Conservation (phyloP, 2,329 filamentous ascomycete genomes). For the Pseudopyrenochaeta lycopersici region DNA sequence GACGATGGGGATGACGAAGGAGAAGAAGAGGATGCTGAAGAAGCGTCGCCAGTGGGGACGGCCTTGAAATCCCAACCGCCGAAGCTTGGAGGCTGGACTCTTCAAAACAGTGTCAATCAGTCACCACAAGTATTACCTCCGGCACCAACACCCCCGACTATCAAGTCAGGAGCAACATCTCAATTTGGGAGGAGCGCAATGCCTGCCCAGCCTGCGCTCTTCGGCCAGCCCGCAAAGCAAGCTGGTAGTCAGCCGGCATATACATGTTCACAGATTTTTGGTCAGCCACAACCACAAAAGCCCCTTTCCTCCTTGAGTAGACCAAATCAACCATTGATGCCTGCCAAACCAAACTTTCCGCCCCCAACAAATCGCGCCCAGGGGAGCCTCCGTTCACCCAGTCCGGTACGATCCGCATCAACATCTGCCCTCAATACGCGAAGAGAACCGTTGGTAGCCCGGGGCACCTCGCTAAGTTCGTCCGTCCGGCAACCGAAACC, state of each 20-base stretch:
- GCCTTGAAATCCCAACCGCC: conserved; percentile 24
- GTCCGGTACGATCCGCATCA: conserved; percentile 69
- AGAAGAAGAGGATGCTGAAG: conserved; percentile 55
- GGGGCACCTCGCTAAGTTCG: conserved; percentile 41
- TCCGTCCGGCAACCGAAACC: conserved; percentile 45
- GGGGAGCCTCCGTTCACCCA: conserved; percentile 75
- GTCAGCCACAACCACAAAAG: conserved; percentile 21
- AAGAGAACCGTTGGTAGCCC: conserved; percentile 42
- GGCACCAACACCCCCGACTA: conserved; percentile 43
- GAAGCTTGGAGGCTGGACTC: conserved; percentile 16
- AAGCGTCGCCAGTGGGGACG: conserved; percentile 43
- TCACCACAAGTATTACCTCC: conserved; percentile 37
- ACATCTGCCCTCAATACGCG: conserved; percentile 54
- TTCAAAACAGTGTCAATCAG: conserved; percentile 33
- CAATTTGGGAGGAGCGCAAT: conserved; percentile 27
- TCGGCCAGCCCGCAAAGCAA: conserved; percentile 21
- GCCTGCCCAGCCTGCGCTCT: conserved; percentile 28
- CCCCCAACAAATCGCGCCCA: conserved; percentile 56
- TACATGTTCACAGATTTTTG: conserved; percentile 24
- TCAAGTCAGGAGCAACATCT: conserved; percentile 36
- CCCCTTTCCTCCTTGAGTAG: conserved; percentile 15
- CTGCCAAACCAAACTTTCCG: conserved; percentile 59
- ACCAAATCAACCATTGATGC: conserved; percentile 14
- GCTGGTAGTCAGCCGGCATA: conserved; percentile 13
- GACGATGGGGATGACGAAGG: conserved; percentile 49